Evolutionary conservation across 768 basidiomycete genomes (phyloP), one percentile per base, ranked within the genome.

Genomic region (Agrocybe praecox): DNA sequence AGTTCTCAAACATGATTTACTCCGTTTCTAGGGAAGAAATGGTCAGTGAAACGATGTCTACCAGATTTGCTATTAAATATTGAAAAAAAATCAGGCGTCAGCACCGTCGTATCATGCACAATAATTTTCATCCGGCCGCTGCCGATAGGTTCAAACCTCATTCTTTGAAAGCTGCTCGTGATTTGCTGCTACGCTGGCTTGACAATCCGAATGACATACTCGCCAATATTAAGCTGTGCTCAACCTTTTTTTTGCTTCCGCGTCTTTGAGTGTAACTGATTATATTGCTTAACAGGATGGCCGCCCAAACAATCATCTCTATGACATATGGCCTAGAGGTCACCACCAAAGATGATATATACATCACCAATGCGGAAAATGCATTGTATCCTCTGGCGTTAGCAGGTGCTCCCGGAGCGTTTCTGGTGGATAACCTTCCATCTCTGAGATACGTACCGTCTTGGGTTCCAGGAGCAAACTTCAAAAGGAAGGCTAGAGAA

Each of bases 391-490:
- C 67, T 2, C 58, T 77, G 46, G 61, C 65, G 8, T 57, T 62
- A 18, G 78, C 78, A 2, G 67, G 65, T 0, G 60, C 73, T n/a
- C 77, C 77, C 1, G 81, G 79, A 14, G 60, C 69, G 22, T 81
- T 74, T 53, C 65, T 82, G 2, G 80, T 85, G 2, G 81, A 84
- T 49, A 49, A 62, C 1, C 42, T 80, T 6, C 76, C 76, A 0
- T 32, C 67, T 6, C 65, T 78, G 29, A 74, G 73, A 62, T 65
- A 80, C 59, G 63, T 88, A 1, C 87, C 88, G 0, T 60, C 63
- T 34, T 89, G 84, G 85, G 65, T 83, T 36, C 87, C 87, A 1
- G 87, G 86, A 88, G 80, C 84, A 0, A 74, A 75, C 0, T 89
- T 87, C 75, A 74, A 81, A 63, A 70, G 71, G 26, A 79, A 82